Evolutionary conservation across 2,329 filamentous ascomycete species (phyloP).

Genomic region (Thyridium curvatum): DNA sequence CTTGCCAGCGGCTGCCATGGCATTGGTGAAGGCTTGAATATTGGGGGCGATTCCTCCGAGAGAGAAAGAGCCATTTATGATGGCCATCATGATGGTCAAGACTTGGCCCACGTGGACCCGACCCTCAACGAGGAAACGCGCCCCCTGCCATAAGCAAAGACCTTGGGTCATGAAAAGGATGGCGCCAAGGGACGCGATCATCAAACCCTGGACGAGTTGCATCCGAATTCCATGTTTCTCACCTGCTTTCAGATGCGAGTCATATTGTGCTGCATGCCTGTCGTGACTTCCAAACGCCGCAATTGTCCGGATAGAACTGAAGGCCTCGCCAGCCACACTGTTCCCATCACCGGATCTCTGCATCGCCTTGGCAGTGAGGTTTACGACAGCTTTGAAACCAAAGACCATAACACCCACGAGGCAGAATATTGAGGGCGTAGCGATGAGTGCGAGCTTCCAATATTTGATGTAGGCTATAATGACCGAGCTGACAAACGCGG

Average conservation of each 20-base stretch:
- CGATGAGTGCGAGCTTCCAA: conserved; percentile 43
- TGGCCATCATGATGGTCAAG: too few species aligned
- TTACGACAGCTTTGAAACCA: conserved; percentile 23
- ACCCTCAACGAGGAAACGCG: too few species aligned
- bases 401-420: conserved; percentile 27
- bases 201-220: too few species aligned
- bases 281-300: conserved; percentile 33
- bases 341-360: conserved; percentile 24
- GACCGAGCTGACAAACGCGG: conserved; percentile 36
- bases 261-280: conserved; percentile 2
- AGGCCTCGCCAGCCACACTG: conserved; percentile 31
- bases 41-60: too few species aligned
- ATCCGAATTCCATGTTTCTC: too few species aligned
- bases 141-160: too few species aligned
- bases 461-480: conserved; percentile 44
- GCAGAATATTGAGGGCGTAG: conserved; percentile 34
- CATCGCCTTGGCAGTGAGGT: conserved; percentile 25
- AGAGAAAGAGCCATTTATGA: too few species aligned
- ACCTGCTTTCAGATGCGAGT: too few species aligned
- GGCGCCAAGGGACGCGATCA: too few species aligned
- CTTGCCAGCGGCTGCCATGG: conserved; percentile 49
- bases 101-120: too few species aligned
- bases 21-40: conserved; percentile 41
- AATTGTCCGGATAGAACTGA: conserved; percentile 34
- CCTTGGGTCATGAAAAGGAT: too few species aligned